A percentile compares a stretch with the other conserved stretches of the same genome.
Conservation (phyloP, 2,329 filamentous ascomycete species). For the Fusarium nygamai region DNA sequence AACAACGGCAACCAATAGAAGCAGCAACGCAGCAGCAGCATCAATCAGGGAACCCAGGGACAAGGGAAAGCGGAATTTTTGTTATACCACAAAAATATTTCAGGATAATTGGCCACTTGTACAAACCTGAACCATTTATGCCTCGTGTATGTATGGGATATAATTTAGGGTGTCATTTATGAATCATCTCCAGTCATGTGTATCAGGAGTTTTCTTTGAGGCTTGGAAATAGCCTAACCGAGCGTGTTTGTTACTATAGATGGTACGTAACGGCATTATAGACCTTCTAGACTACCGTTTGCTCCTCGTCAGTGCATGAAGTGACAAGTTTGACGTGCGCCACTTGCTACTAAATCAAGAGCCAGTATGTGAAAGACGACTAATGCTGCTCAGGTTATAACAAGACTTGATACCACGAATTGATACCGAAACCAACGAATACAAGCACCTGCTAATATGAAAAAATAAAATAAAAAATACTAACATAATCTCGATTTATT, state of each 20-base stretch:
- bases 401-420: neutral
- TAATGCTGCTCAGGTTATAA: neutral
- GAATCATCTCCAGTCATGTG: conserved; percentile 16
- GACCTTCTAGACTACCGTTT: conserved; percentile 12
- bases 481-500: no score
- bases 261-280: conserved; percentile 25
- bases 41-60: conserved; percentile 4
- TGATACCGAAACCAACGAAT: neutral
- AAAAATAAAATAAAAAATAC: no score
- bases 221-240: neutral
- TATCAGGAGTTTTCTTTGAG: conserved; percentile 19
- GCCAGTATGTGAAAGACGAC: neutral
- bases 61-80: conserved; percentile 31
- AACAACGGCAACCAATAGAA: conserved; percentile 61
- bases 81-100: conserved; percentile 28
- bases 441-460: neutral
- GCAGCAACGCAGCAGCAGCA: conserved; percentile 5
- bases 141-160: conserved; percentile 37
- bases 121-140: conserved; percentile 34
- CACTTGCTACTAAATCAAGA: neutral
- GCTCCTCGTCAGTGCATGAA: neutral
- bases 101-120: conserved; percentile 39
- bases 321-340: neutral
- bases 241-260: conserved; percentile 25
- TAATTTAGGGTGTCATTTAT: conserved; percentile 32